Base-by-base conservation (phyloP, 2,329 filamentous ascomycete species). In the Fusarium secorum region DNA sequence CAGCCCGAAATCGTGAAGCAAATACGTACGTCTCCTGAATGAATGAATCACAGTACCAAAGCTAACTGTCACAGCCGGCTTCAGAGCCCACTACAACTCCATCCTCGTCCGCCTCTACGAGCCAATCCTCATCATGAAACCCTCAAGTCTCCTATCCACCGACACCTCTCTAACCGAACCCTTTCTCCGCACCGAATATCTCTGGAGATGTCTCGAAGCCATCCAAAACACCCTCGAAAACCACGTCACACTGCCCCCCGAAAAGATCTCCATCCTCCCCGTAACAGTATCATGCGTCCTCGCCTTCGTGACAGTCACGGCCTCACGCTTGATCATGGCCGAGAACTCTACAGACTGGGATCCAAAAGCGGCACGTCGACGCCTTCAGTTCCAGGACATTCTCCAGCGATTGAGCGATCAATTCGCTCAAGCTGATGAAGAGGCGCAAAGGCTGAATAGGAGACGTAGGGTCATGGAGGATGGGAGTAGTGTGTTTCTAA, bases 331-430 rank as follows among this genome's bases (percentile, higher is more conserved):
- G 4, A 69, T 83, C 8, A 74, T 82, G 8, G 70, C 81, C 3
- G 79, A 79, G 11, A 74, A 76, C 22, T 68, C 74, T 3, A 54
- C 71, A 8, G 82, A 83, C 44, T 84, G 83, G 83, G 78, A 81
- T 39, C 54, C 76, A 4, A 52, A 64, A 1, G 57, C 78, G 5
- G 82, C 81, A 0, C 77, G 81, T 9, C 71, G 73, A 10, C 71
- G 74, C 7, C 59, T 83, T 9, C 79, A 82, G 55, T 77, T 83
- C 49, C 74, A 76, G 2, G 71, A 59, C 3, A 36, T 79, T 0
- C 57, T 77, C 13, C 66, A 74, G 11, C 71, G 74, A 1, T 46
- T 83, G 3, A 71, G 74, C 33, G 78, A 79, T 11, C 73, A 70
- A 0, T 80, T 78, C 28, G 78, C 80, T 7, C 76, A 78, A 14